Evolutionary conservation across 495 filamentous ascomycete genomes (phyloP).

Genomic region (Xylaria grammica): DNA sequence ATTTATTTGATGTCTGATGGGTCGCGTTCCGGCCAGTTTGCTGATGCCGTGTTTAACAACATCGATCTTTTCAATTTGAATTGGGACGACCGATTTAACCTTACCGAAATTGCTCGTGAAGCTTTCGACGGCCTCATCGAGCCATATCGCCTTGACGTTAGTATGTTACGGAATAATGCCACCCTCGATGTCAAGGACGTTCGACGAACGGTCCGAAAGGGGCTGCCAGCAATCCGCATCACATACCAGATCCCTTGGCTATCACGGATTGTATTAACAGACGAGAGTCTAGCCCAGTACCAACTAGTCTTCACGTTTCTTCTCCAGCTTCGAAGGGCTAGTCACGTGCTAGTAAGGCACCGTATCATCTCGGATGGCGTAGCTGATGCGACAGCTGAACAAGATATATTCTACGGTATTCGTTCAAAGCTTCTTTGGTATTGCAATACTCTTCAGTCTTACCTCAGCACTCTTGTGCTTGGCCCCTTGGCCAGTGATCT

Average conservation of each 20-base stretch:
- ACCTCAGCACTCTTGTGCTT: constrained; percentile 76
- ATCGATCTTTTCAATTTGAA: constrained; percentile 67
- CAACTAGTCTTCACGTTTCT: constrained; percentile 74
- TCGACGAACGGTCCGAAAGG: constrained; percentile 50
- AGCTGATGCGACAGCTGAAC: constrained; percentile 36
- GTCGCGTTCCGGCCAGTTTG: constrained; percentile 63
- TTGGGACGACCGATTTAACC: constrained; percentile 83
- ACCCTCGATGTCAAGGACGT: constrained; percentile 38
- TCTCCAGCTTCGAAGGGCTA: constrained; percentile 77
- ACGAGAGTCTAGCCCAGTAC: constrained; percentile 65
- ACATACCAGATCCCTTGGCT: constrained; percentile 79
- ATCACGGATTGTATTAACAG: constrained; percentile 78
- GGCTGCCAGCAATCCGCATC: constrained; percentile 62
- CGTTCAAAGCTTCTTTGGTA: constrained; percentile 83
- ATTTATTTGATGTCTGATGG: constrained; percentile 79
- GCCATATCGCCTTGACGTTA: constrained; percentile 60
- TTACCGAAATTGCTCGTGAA: constrained; percentile 78
- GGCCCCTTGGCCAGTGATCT: constrained; percentile 60
- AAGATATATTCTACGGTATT: constrained; percentile 62
- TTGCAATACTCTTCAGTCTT: constrained; percentile 71
- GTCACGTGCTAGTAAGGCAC: constrained; percentile 66
- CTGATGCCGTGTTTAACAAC: constrained; percentile 74
- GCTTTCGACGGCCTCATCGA: constrained; percentile 66
- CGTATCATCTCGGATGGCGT: constrained; percentile 44
- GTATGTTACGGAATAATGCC: constrained; percentile 51